Evolutionary conservation across 176 grass and related monocot species (phyloP), one percentile per base, ranked within the genome.

Genomic region (Eragrostis curvula): DNA sequence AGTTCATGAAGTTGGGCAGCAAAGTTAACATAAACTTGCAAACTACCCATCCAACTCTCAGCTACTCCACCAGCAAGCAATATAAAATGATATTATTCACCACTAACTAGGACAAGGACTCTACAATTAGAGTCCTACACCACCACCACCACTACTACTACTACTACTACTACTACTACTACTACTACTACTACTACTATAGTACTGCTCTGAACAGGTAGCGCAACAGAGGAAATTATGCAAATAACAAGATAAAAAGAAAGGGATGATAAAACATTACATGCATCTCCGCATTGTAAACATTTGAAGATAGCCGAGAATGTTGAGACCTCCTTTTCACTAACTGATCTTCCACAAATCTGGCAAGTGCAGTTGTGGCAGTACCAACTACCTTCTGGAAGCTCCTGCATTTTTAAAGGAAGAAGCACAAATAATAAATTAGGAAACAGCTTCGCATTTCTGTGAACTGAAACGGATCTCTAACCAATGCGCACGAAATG

Each of bases 331-430:
- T 85, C 92, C 56, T 89, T 89, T 83, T 58, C 84, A 61, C 78
- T 85, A 79, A 91, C 30, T 41, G 87, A 74, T 68, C 81, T 77
- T 28, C 89, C 87, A 80, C 92, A 94, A 17, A 80, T 83, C 73
- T 52, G 87, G 70, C 92, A 94, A 14, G 90, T 85, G 84, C 92
- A 94, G 70, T 89, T 94, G 66, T 94, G 87, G 66, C 92, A 94
- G 79, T 94, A 94, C 92, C 92, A 94, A 82, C 85, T 91, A 66
- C 84, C 92, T 89, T 94, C 92, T 83, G 89, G 89, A 80, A 94
- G 81, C 65, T 87, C 92, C 92, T 94, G 89, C 47, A 25, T 57
- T 39, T 77, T 49, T 66, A 80, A 81, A 91, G 30, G 48, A 45
- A 60, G 29, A 57, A 39, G 27, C 49, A 18, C 18, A 47, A 70